These are phyloP conservation scores for Annulohypoxylon moriforme DNA, from an alignment of 495 filamentous ascomycete genomes.

Conservation along the genomic window DNA sequence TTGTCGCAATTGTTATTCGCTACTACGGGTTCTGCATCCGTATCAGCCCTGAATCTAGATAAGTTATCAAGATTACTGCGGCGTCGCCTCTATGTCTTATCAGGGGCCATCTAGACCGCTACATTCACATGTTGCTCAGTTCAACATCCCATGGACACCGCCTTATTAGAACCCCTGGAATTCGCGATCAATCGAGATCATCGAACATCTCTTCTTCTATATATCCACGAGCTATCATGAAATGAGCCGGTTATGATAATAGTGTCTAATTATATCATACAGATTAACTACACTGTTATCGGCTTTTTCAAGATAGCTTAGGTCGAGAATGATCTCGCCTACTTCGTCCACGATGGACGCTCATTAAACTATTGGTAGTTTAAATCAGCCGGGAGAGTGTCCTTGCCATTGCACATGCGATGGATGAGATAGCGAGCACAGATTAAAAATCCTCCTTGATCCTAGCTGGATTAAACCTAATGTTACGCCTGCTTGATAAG, in stretches of 20 bases:
- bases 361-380: not conserved
- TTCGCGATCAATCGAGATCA: not conserved
- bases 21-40: not conserved
- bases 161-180: not conserved
- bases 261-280: not conserved
- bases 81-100: not conserved
- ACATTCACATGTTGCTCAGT: constrained; percentile 7
- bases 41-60: not conserved
- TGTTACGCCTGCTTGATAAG: not conserved
- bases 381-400: not conserved
- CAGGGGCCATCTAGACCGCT: not conserved
- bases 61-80: not conserved
- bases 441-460: not conserved
- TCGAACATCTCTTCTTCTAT: not conserved
- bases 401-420: not conserved
- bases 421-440: not conserved
- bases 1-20: not conserved
- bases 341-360: not conserved
- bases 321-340: not conserved
- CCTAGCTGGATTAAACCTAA: not conserved
- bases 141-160: not conserved
- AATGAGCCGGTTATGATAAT: not conserved
- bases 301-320: not conserved
- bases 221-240: not conserved
- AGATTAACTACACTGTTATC: not conserved